phyloP scores from a whole-genome alignment of 2,329 filamentous ascomycete genomes.

The Nemania sp. region DNA sequence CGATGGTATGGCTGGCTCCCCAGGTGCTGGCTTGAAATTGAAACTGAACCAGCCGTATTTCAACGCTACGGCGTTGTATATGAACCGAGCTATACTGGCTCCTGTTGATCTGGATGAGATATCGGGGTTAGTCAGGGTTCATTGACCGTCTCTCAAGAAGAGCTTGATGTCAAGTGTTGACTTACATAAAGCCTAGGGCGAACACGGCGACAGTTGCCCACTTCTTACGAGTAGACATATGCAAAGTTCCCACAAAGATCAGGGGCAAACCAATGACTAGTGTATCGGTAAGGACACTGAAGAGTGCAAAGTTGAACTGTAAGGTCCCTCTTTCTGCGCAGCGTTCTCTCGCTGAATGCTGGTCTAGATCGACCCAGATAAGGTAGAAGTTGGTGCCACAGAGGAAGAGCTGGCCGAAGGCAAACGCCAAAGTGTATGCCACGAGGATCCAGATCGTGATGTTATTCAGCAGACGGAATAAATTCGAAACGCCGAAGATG shows the following conservation, averaged over 20 bases:
- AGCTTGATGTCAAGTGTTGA: background rate
- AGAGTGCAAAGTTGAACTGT: constrained; percentile 15
- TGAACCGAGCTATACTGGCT: constrained; percentile 10
- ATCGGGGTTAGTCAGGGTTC: background rate
- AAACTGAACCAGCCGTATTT: constrained; percentile 15
- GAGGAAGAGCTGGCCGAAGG: constrained; percentile 10
- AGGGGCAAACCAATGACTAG: constrained; percentile 16
- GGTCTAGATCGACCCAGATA: constrained; percentile 17
- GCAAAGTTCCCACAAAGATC: constrained; percentile 9
- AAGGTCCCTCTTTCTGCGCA: constrained; percentile 13
- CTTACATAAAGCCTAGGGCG: constrained; percentile 13
- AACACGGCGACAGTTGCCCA: constrained; percentile 11
- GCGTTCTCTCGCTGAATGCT: constrained; percentile 6
- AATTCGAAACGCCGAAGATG: constrained; percentile 15
- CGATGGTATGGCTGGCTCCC: constrained; percentile 8
- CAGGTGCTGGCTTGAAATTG: constrained; percentile 12
- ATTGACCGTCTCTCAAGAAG: background rate
- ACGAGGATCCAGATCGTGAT: constrained; percentile 5
- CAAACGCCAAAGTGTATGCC: constrained; percentile 3
- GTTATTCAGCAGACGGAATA: constrained; percentile 11
- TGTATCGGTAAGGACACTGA: constrained; percentile 16
- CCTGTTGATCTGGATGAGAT: constrained; percentile 13
- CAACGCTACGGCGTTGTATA: constrained; percentile 8
- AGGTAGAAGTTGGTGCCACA: constrained; percentile 21
- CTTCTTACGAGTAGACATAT: constrained; percentile 16